Evolutionary conservation across 2,329 filamentous ascomycete genomes (phyloP), one percentile per base, ranked within the genome.

Genomic region (Eutypa lata): DNA sequence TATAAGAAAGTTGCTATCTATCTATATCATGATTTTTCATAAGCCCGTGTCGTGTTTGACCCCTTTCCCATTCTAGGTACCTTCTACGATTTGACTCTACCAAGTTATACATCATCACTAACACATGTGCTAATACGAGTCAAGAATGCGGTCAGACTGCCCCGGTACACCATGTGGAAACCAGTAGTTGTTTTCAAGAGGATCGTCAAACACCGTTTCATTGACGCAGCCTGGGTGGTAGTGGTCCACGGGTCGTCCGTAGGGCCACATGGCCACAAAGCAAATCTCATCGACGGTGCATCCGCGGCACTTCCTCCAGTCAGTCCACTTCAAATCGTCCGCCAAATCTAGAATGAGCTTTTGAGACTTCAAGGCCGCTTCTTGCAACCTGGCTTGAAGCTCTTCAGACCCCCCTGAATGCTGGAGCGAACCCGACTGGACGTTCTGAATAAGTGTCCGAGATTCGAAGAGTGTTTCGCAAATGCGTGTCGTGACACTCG

Each of bases 401-500:
- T 24, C 18, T 16, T 45, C 45, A 6, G 14, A 13, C 1, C 5
- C 33, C 16, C 47, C 7, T 8, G 22, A 3, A 45, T 45, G 11
- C 13, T 45, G 42, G 14, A 13, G 11, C 7, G 3, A 6, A n/a
- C 4, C 6, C 11, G 26, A 21, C 6, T 45, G 21, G 14, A 16
- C 21, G 19, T 45, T 42, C 28, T 28, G 42, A 16, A 56, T 46
- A n/a, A 28, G 42, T 7, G 19, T 18, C n/a, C 42, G 42, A 6
- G 42, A 11, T 3, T 42, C 24, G 33, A 58, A 54, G 4, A 56
- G 48, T 6, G 49, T 38, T 31, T 19, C 40, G 51, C 67, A 69
- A 21, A 68, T 65, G 18, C 57, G 52, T 7, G 49, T 35, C 5
- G 61, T 58, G 11, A 68, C 65, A 7, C 54, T 57, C 3, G 45